phyloP scores from a whole-genome alignment of 306 rosid species.

The Ormosia semicastrata region DNA sequence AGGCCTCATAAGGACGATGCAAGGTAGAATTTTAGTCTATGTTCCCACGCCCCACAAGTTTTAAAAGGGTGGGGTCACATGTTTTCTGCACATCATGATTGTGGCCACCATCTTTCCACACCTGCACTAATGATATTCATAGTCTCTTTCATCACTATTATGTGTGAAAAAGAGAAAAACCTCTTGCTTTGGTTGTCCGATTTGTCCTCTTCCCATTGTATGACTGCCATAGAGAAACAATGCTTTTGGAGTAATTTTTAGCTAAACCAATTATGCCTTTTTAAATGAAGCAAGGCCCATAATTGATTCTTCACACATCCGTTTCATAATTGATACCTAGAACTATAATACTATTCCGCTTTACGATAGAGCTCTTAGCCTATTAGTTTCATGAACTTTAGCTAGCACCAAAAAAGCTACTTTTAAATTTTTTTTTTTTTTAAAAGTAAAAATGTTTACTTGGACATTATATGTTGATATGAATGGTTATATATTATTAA shows the following conservation, averaged over 20 bases:
- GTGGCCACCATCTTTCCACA: conserved; percentile 36
- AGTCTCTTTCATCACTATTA: conserved; percentile 27
- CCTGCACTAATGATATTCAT: conserved; percentile 40
- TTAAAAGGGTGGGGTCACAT: conserved; percentile 37
- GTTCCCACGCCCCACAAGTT: conserved; percentile 7
- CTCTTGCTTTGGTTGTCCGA: conserved; percentile 31
- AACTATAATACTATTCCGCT: not conserved
- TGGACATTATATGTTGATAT: not conserved
- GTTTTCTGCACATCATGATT: conserved; percentile 45
- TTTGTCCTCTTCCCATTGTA: conserved; percentile 28
- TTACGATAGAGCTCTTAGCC: conserved; percentile 8
- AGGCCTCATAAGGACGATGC: not conserved
- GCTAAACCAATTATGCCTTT: conserved; percentile 13
- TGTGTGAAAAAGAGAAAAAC: conserved; percentile 26
- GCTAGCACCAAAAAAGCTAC: not conserved
- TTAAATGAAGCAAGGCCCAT: conserved; percentile 13
- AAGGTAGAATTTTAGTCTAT: not conserved
- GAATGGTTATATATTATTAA: conserved; percentile 18
- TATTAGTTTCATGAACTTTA: conserved; percentile 24
- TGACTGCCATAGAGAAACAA: conserved; percentile 9
- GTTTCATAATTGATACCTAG: conserved; percentile 32
- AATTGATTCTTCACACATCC: conserved; percentile 37
- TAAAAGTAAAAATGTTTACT: not conserved
- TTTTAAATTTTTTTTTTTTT: not conserved
- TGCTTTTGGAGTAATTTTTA: conserved; percentile 14